Evolutionary conservation across 1,284 basidiomycete species (phyloP), one percentile per base, ranked within the genome.

Genomic region (Cutaneotrichosporon mucoides): DNA sequence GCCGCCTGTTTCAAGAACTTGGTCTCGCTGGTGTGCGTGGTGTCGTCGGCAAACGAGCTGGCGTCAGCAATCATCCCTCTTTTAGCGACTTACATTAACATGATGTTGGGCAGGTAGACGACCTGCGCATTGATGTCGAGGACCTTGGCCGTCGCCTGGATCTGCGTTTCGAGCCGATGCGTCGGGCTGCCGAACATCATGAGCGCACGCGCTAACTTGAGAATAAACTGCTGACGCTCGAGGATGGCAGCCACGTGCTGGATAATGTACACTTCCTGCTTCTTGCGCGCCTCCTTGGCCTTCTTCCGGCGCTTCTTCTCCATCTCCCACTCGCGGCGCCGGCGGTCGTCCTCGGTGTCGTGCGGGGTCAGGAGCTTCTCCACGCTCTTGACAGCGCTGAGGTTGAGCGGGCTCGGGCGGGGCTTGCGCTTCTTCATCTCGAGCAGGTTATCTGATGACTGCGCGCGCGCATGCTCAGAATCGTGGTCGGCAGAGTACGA

Each of bases 131-230:
- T 84, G 67, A 94, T 83, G 68, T 94, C 91, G 48, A 96, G 84
- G n/a, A 94, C 90, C 6, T 84, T 84, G 13, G 88, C 91, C 4
- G 92, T 92, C 35, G 88, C 86, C 75, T 89, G 87, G 66, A 94
- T 88, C 75, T 94, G 91, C 7, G 89, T 84, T 71, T 88, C 89
- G 47, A 95, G 82, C 48, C 92, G 86, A 75, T 95, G 91, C 3
- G 88, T 86, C n/a, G 92, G 91, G 2, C 87, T 89, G 44, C 91
- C 91, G 66, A 93, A 95, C 90, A 93, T 93, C 90, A 95, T 94
- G 81, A 96, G 84, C 9, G 90, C 87, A 47, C 92, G 84, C 13
- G 88, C 84, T 42, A 95, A 84, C 80, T 95, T 95, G 74, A 93
- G 80, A 60, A 96, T 83, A 79, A 95, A 95, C 66, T 93, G 88